phyloP scores from a whole-genome alignment of 768 basidiomycete species.

The Termitomyces sp. region DNA sequence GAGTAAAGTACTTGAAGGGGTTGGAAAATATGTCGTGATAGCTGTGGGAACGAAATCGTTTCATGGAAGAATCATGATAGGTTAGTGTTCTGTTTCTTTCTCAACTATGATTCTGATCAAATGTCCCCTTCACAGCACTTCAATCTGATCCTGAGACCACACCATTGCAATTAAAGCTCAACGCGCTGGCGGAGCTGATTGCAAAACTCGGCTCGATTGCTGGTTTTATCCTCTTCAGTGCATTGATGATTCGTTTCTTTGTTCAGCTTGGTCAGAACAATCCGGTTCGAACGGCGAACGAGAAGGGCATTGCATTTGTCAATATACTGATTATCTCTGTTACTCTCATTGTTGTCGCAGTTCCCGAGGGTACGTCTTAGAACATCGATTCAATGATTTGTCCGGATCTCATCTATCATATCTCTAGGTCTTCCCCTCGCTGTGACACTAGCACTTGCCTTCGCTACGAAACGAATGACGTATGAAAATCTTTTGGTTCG shows the following conservation, averaged over 20 bases:
- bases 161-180: constrained; percentile 91
- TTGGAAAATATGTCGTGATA: constrained; percentile 88
- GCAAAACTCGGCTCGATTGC: constrained; percentile 84
- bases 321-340: constrained; percentile 94
- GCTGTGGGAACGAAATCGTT: constrained; percentile 91
- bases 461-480: constrained; percentile 98
- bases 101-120: neutral
- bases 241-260: constrained; percentile 93
- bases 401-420: neutral
- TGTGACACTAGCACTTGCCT: constrained; percentile 95
- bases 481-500: constrained; percentile 92
- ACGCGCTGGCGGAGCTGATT: constrained; percentile 87
- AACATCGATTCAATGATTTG: constrained; percentile 14
- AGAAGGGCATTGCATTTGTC: constrained; percentile 88
- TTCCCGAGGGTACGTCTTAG: constrained; percentile 34
- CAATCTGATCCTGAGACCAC: constrained; percentile 85
- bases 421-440: constrained; percentile 81
- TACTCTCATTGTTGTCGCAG: constrained; percentile 57
- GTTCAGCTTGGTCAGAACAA: constrained; percentile 62
- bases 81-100: constrained; percentile 28
- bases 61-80: constrained; percentile 97
- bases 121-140: constrained; percentile 48
- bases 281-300: constrained; percentile 58
- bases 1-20: constrained; percentile 90
- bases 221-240: constrained; percentile 82